Base-by-base conservation (phyloP, 2,329 filamentous ascomycete species). In the Drechmeria coniospora region DNA sequence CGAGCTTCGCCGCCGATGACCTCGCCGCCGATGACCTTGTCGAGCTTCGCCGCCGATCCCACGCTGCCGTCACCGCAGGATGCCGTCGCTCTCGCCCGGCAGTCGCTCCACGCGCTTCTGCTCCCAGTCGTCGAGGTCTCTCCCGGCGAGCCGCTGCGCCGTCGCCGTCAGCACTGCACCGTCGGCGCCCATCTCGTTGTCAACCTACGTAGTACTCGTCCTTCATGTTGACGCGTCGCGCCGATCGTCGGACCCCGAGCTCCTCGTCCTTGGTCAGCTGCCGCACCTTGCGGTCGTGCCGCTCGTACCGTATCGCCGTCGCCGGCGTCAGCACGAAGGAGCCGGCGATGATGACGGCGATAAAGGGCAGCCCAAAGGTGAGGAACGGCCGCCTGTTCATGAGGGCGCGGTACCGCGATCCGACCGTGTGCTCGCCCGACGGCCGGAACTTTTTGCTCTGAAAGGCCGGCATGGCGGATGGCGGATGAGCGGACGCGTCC, bases 91-190 rank as follows among this genome's bases (percentile, higher is more conserved):
- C 54, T 98, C 92, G 39, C 90, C 90, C 13, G 81, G 75, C 34
- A 94, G 65, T 48, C 90, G 66, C 59, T 93, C 74, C 8, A 95
- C 84, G 29, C 92, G 74, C 56, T 90, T 92, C 57, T 95, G 90
- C 51, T 95, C 87, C 90, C 90, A 98, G 47, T 83, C 70, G 45
- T 98, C 87, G 35, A 95, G 58, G 48, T 95, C 90, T 53, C 92
- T 92, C 18, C 81, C 80, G 81, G 61, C 40, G 23, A 48, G 38
- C 30, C 45, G 44, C 49, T 52, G 33, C 35, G 10, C 21, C 13
- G n/a, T 8, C 22, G 10, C 5, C 15, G 29, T 30, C 17, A 29
- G 27, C 27, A 21, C 20, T 20, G 13, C 30, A 28, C 41, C 2
- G n/a, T 23, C 9, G 10, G n/a, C n/a, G n/a, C n/a, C n/a, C n/a